Conservation (phyloP, 2,329 filamentous ascomycete species). For the Aspergillus latus region DNA sequence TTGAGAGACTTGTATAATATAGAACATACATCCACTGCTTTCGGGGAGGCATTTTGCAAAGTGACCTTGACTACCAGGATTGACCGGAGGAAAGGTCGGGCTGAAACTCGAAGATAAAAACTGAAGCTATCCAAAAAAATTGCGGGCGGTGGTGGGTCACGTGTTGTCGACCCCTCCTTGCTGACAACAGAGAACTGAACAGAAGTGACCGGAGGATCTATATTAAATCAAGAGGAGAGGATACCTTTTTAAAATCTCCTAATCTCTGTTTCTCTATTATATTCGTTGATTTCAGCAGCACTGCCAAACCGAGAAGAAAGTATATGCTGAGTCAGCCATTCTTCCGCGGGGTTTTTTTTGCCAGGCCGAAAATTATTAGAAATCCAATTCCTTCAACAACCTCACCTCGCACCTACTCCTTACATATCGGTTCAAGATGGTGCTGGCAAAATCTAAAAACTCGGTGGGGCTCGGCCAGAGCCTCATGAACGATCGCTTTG, state of each 20-base stretch:
- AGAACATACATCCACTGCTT: constrained; percentile 70
- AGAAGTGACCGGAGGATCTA: not conserved
- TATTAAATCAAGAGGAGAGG: not conserved
- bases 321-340: constrained; percentile 29
- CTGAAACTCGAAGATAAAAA: constrained; percentile 4
- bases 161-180: constrained; percentile 9
- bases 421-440: constrained; percentile 53
- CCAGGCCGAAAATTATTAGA: constrained; percentile 20
- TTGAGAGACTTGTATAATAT: not conserved
- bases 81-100: constrained; percentile 22
- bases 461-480: constrained; percentile 91
- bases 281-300: not conserved
- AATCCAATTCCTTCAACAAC: constrained; percentile 16
- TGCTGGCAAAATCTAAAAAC: constrained; percentile 90
- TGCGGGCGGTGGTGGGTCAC: constrained; percentile 16
- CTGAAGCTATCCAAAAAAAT: constrained; percentile 16
- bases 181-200: not conserved
- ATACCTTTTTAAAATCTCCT: too few species aligned
- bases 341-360: constrained; percentile 24
- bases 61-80: not conserved
- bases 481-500: constrained; percentile 98
- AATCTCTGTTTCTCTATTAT: too few species aligned
- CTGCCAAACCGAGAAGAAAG: not conserved
- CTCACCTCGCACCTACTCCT: not conserved
- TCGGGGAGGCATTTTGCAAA: constrained; percentile 65